Base-by-base conservation (phyloP, 2,329 filamentous ascomycete genomes). In the Aspergillus pseudoglaucus region DNA sequence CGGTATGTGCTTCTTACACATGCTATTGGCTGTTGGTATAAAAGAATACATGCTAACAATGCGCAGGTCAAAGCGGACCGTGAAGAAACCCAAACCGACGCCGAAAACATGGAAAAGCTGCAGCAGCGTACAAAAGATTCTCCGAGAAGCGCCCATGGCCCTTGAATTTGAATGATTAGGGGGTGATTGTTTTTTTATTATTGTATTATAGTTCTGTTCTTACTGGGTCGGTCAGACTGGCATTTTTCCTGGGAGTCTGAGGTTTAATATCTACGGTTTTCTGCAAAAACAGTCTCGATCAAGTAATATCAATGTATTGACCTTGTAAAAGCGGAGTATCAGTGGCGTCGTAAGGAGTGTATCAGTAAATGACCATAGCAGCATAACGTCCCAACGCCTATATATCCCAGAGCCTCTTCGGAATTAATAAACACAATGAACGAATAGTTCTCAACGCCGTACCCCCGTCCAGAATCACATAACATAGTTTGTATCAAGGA, bases 41-140 rank as follows among this genome's bases (percentile, higher is more conserved):
- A 22, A 22, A 15, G 4, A 10, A 10, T 5, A 5, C 12, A 27
- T 37, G 45, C 42, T 54, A 40, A 55, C n/a, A n/a, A 22, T 4
- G 27, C 40, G 60, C 51, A 66, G 70, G 67, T 69, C 68, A 84
- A 80, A 73, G 85, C 82, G 37, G 86, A 85, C 64, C 79, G 79
- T 50, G 68, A 65, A 48, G 68, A 74, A 50, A 50, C 67, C 25
- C 58, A 69, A 38, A 53, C 59, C 22, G 55, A 66, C 18, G 68
- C 73, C 49, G 67, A 75, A 44, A 67, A 76, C 53, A 69, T 79
- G 37, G 52, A 70, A 53, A 59, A 68, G 45, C 61, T 85, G 66
- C 78, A 84, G 70, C 72, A 84, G 62, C 73, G 76, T 64, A 84
- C 82, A 23, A 81, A 81, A 70, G 59, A 66, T 51, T 57, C 72